Evolutionary conservation across 306 rosid genomes (phyloP).

Genomic region (Quercus robur): DNA sequence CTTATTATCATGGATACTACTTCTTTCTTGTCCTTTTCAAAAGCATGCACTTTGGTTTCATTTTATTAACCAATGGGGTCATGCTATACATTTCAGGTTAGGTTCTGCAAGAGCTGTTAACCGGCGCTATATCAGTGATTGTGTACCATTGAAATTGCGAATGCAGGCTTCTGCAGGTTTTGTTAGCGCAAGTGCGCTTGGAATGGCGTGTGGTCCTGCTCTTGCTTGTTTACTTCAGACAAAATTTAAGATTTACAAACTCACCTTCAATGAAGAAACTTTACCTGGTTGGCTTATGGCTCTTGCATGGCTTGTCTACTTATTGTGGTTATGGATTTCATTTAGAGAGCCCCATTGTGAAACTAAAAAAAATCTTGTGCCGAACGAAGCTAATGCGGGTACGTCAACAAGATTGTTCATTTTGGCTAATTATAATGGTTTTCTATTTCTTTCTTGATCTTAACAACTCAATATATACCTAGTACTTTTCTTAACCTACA

Average conservation of each 20-base stretch:
- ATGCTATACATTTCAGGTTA: constrained; percentile 30
- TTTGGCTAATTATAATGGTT: not conserved
- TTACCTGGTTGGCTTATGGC: constrained; percentile 59
- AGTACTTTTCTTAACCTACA: not conserved
- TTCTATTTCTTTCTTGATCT: not conserved
- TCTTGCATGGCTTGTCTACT: constrained; percentile 45
- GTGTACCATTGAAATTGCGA: constrained; percentile 41
- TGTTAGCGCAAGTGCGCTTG: constrained; percentile 85
- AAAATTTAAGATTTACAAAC: constrained; percentile 38
- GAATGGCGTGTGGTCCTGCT: constrained; percentile 62
- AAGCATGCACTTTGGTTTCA: not conserved
- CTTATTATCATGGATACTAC: not conserved
- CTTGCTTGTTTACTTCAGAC: constrained; percentile 43
- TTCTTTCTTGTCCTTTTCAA: not conserved
- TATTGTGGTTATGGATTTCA: constrained; percentile 38
- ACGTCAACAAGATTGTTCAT: constrained; percentile 1
- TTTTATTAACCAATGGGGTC: not conserved
- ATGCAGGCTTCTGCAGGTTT: constrained; percentile 62
- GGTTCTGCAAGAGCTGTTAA: constrained; percentile 58
- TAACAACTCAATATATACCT: not conserved
- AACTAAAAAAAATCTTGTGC: not conserved
- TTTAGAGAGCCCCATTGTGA: constrained; percentile 37
- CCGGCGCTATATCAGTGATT: constrained; percentile 51
- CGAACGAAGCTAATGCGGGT: constrained; percentile 29
- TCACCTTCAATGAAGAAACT: constrained; percentile 50